Base-by-base conservation (phyloP, 768 basidiomycete species). In the Tulasnella sp. region DNA sequence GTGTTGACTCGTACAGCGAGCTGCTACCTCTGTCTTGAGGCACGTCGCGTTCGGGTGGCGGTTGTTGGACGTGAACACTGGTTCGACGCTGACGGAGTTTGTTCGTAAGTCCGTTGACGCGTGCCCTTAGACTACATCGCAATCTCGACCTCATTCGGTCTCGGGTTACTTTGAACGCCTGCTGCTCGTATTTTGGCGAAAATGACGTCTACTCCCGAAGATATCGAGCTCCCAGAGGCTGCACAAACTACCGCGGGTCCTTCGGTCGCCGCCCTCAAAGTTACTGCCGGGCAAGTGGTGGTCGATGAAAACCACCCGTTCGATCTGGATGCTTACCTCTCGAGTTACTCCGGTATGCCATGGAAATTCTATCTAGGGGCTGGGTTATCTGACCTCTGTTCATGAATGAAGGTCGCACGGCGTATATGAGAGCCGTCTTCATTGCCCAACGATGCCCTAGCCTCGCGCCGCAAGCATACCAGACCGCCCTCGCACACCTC, bases 301-400 rank as follows among this genome's bases (percentile, higher is more conserved):
- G 87, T 95, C 17, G 91, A 94, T 82, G 92, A 93, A 58, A 86
- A 86, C 0, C 93, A 95, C 81, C 93, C 94, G 4, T 96, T 94
- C 81, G 94, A 97, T 81, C 87, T 96, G 73, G 95, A 96, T 76
- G 83, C 88, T 54, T 92, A 93, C 82, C 89, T 91, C 77, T 85
- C 90, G 58, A 87, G 88, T 73, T 96, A 96, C 84, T 86, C 89
- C 78, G 93, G 94, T 92, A 64, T 58, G 25, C 34, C 29, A 69
- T 4, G 42, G 36, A 34, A 12, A 29, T 3, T 17, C 7, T 49
- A 22, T 49, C 17, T 22, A 40, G 36, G 70, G 71, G 69, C 80
- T 34, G 77, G 22, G 54, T 67, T 22, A 15, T 14, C 19, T n/a
- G 45, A 36, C 17, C 68, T 52, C 38, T 11, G 39, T 58, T n/a